phyloP scores from a whole-genome alignment of 768 basidiomycete species.

The Lentinula raphanica region DNA sequence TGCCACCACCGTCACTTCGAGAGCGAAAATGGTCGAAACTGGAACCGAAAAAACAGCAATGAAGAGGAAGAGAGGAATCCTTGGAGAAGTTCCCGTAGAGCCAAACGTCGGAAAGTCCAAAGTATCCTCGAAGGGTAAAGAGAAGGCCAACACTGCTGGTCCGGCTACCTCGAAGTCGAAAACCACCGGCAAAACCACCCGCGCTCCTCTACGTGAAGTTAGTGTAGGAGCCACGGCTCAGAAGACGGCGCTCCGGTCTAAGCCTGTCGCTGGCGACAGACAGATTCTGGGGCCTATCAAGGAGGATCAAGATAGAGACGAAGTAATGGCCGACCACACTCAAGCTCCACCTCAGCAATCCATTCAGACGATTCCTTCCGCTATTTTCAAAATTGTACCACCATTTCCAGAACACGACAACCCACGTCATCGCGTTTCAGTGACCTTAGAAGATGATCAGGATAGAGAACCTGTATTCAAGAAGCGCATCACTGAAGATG shows the following conservation, averaged over 20 bases:
- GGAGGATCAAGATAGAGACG: constrained; percentile 10
- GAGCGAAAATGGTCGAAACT: constrained; percentile 41
- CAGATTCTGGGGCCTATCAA: neutral
- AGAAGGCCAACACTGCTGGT: constrained; percentile 43
- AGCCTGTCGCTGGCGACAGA: constrained; percentile 8
- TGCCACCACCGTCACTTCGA: constrained; percentile 46
- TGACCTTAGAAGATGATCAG: constrained; percentile 36
- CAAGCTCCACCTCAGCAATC: neutral
- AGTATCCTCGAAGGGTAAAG: constrained; percentile 44
- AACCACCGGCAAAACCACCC: constrained; percentile 24
- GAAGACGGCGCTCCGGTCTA: constrained; percentile 17
- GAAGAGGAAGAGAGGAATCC: constrained; percentile 77
- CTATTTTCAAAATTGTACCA: neutral
- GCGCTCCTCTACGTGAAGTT: constrained; percentile 54
- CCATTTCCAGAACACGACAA: constrained; percentile 3
- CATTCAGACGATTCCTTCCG: constrained; percentile 9
- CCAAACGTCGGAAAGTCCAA: constrained; percentile 44
- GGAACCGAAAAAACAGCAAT: constrained; percentile 43
- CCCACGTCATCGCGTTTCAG: constrained; percentile 18
- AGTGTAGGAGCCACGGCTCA: constrained; percentile 34
- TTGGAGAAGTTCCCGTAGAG: constrained; percentile 61
- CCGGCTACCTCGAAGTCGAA: constrained; percentile 38
- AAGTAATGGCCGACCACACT: constrained; percentile 17
- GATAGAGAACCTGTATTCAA: constrained; percentile 52
- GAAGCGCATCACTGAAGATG: constrained; percentile 57